These are phyloP conservation scores for Aspergillus sp. DNA, from an alignment of 2,329 filamentous ascomycete species.

Conservation along the genomic window DNA sequence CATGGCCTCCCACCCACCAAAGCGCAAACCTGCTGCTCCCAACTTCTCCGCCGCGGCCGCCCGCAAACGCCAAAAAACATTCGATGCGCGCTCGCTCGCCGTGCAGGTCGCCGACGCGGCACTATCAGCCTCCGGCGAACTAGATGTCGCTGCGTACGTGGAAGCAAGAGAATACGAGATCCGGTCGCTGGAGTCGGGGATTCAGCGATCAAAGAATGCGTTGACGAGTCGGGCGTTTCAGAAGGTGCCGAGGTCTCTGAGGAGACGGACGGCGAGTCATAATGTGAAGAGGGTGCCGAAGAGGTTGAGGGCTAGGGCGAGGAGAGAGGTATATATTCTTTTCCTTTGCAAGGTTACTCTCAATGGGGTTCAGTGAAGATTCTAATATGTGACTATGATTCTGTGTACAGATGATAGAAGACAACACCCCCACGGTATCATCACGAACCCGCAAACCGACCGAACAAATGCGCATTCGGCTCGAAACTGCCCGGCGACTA, in stretches of 20 bases:
- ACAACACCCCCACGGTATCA: slow-evolving; percentile 84
- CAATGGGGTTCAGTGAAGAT: background rate
- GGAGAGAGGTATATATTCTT: slow-evolving; percentile 53
- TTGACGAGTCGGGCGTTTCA: slow-evolving; percentile 79
- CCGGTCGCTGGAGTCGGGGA: slow-evolving; percentile 76
- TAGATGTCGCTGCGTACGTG: slow-evolving; percentile 83
- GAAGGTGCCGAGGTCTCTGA: slow-evolving; percentile 78
- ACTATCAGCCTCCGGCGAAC: slow-evolving; percentile 67
- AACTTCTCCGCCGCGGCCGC: slow-evolving; percentile 26
- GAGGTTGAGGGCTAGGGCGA: slow-evolving; percentile 69
- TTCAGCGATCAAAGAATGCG: slow-evolving; percentile 69
- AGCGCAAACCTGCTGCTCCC: slow-evolving; percentile 32
- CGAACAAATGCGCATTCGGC: slow-evolving; percentile 54
- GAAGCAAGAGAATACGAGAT: slow-evolving; percentile 88
- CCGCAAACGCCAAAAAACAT: slow-evolving; percentile 47
- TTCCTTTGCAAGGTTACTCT: background rate
- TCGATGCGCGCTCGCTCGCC: slow-evolving; percentile 46
- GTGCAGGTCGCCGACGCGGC: slow-evolving; percentile 49
- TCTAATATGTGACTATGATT: background rate
- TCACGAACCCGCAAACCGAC: slow-evolving; percentile 52
- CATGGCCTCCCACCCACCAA: slow-evolving; percentile 37
- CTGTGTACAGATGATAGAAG: slow-evolving; percentile 70
- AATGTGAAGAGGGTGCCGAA: slow-evolving; percentile 89
- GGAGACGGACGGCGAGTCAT: slow-evolving; percentile 88
- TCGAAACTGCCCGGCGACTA: slow-evolving; percentile 74